phyloP scores from a whole-genome alignment of 306 rosid species.

The Crotalaria pallida region DNA sequence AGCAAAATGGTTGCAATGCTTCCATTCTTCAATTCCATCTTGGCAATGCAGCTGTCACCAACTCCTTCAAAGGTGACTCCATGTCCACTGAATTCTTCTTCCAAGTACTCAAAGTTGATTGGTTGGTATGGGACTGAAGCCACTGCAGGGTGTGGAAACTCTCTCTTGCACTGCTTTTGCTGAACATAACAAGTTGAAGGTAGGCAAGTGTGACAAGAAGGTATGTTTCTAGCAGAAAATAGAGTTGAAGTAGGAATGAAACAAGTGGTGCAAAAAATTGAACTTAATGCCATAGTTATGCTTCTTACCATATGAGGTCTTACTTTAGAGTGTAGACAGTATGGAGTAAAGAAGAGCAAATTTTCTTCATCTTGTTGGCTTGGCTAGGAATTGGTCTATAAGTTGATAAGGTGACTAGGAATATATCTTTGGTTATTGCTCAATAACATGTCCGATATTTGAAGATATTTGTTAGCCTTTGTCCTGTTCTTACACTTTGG shows the following conservation, averaged over 20 bases:
- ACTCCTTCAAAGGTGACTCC: slow-evolving; percentile 78
- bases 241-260: too few species aligned
- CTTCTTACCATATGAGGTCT: slow-evolving; percentile 18
- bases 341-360: not conserved
- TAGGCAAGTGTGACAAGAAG: slow-evolving; percentile 2
- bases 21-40: slow-evolving; percentile 62
- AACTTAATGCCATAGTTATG: slow-evolving; percentile 37
- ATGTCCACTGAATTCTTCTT: slow-evolving; percentile 71
- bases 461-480: slow-evolving; percentile 1
- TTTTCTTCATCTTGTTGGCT: not conserved
- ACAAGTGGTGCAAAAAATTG: slow-evolving; percentile 26
- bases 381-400: slow-evolving; percentile 14
- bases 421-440: not conserved
- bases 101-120: slow-evolving; percentile 56
- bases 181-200: not conserved
- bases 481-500: slow-evolving; percentile 23
- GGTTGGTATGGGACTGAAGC: slow-evolving; percentile 74
- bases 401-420: slow-evolving; percentile 25
- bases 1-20: slow-evolving; percentile 61
- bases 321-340: not conserved
- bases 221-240: slow-evolving; percentile 12
- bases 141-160: slow-evolving; percentile 35
- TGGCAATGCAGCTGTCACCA: slow-evolving; percentile 54
- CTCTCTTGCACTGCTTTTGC: slow-evolving; percentile 27
- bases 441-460: not conserved